phyloP scores from a whole-genome alignment of 441 rosid genomes.

The Kokia cookei region DNA sequence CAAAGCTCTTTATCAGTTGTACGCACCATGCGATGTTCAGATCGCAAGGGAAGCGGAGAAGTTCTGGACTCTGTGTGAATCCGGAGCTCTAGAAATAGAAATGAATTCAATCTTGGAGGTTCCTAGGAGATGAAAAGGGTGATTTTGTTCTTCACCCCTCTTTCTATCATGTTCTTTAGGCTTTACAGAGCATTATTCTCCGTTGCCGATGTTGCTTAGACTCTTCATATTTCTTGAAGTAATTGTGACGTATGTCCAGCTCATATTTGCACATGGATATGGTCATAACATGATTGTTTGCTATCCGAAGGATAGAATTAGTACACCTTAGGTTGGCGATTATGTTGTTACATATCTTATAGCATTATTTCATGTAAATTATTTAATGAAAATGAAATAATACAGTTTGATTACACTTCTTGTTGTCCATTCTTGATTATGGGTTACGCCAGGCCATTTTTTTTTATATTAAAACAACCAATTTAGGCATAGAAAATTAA shows the following conservation, averaged over 20 bases:
- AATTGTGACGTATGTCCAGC: not conserved
- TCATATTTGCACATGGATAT: not conserved
- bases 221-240: not conserved
- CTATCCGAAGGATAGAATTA: conserved; percentile 54
- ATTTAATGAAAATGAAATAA: not conserved
- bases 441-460: no score
- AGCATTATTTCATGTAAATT: conserved; percentile 27
- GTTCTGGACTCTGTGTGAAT: not conserved
- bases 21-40: conserved; percentile 30
- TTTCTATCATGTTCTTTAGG: not conserved
- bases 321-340: conserved; percentile 11
- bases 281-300: conserved; percentile 5
- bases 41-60: not conserved
- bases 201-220: not conserved
- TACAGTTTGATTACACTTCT: conserved; percentile 12
- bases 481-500: no score
- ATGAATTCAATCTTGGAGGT: not conserved
- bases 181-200: not conserved
- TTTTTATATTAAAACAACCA: no score
- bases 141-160: conserved; percentile 2
- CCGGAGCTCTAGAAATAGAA: not conserved
- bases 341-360: not conserved
- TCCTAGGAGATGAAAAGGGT: conserved; percentile 26
- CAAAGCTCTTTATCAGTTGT: conserved; percentile 60
- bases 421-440: not conserved